Conservation (phyloP, 352 stramenopile species). For the Pythium oligandrum region DNA sequence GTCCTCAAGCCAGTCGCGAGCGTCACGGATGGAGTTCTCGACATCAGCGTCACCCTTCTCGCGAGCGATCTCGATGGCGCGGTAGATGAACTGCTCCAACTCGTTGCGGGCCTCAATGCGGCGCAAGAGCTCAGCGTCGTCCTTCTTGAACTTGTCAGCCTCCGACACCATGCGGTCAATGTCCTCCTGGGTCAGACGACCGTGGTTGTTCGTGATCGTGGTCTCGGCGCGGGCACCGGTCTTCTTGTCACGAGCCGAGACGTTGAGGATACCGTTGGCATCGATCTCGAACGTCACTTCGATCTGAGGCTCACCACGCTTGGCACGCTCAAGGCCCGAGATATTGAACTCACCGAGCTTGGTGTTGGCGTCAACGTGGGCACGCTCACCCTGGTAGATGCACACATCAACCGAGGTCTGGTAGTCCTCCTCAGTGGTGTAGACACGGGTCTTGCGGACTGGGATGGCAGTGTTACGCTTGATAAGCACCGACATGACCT, state of each 20-base stretch:
- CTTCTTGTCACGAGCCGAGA: conserved; percentile 69
- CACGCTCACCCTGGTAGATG: conserved; percentile 75
- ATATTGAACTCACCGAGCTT: conserved; percentile 86
- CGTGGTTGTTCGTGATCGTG: conserved; percentile 39
- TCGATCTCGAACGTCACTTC: conserved; percentile 50
- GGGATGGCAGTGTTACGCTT: conserved; percentile 75
- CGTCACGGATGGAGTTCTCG: conserved; percentile 63
- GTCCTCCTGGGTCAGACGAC: conserved; percentile 34
- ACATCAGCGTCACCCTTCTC: conserved; percentile 29
- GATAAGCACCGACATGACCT: conserved; percentile 79
- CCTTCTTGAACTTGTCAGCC: conserved; percentile 43
- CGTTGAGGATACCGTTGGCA: conserved; percentile 81
- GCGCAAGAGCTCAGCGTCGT: conserved; percentile 34
- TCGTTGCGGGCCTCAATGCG: conserved; percentile 44
- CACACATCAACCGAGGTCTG: conserved; percentile 71
- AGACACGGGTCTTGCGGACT: conserved; percentile 43
- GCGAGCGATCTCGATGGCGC: conserved; percentile 28
- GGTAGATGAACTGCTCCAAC: conserved; percentile 39
- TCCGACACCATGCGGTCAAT: conserved; percentile 46
- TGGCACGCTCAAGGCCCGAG: conserved; percentile 66
- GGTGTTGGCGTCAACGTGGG: conserved; percentile 77
- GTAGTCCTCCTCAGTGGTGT: conserved; percentile 36
- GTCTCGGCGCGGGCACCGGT: conserved; percentile 33
- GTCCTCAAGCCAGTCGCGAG: conserved; percentile 62
- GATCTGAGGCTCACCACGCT: conserved; percentile 76